phyloP scores from a whole-genome alignment of 148 eudicot species.

The Spergularia bocconei region DNA sequence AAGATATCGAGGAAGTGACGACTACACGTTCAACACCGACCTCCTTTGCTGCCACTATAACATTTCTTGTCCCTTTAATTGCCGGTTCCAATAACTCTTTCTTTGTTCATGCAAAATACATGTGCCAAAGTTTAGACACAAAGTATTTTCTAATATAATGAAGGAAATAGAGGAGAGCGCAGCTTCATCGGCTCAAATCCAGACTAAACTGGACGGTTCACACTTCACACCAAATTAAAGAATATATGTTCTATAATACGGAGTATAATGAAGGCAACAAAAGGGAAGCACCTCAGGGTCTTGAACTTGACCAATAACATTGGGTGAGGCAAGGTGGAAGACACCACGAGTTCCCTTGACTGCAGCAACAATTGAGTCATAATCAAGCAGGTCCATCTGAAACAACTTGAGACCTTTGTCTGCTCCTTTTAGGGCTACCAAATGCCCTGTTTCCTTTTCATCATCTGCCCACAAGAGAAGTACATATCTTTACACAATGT shows the following conservation, averaged over 20 bases:
- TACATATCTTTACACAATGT: background rate
- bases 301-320: constrained; percentile 50
- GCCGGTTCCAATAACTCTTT: constrained; percentile 72
- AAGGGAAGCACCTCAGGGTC: constrained; percentile 59
- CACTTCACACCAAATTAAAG: too few relatives aligned
- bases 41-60: constrained; percentile 70
- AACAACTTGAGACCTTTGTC: constrained; percentile 46
- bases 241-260: too few relatives aligned
- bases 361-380: constrained; percentile 57
- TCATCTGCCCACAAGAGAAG: constrained; percentile 34
- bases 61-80: constrained; percentile 71
- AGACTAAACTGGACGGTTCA: too few relatives aligned
- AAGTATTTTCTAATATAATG: too few relatives aligned
- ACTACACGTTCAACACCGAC: constrained; percentile 74
- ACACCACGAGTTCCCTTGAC: constrained; percentile 59
- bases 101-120: constrained; percentile 25
- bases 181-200: constrained; percentile 31
- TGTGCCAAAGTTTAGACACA: background rate
- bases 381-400: constrained; percentile 74
- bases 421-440: constrained; percentile 59
- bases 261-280: too few relatives aligned
- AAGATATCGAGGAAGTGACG: constrained; percentile 75
- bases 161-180: background rate
- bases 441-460: constrained; percentile 68
- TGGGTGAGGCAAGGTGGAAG: constrained; percentile 79